Base-by-base conservation (phyloP, 148 eudicot species). In the Fallopia convolvulus region DNA sequence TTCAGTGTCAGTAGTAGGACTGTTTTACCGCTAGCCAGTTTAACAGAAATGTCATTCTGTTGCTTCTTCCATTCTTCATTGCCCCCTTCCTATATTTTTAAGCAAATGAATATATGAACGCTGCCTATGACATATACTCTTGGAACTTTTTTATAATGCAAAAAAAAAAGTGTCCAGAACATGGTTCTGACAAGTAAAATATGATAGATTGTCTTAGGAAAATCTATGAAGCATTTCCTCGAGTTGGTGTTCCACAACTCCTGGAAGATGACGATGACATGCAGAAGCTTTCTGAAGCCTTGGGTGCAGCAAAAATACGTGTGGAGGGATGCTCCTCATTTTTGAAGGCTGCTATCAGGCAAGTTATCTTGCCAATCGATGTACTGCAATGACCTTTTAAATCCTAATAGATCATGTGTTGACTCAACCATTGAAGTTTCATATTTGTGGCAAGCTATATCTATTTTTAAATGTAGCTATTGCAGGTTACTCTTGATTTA, bases 261-360 rank as follows among this genome's bases (percentile, higher is more conserved):
- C 81, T 94, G 71, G 91, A 81, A 42, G 95, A 88, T 84, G 97
- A 94, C 80, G 94, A 89, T 81, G 97, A 91, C 75, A 82, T 94
- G 90, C 96, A 94, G 79, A 82, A 85, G 75, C 90, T 94, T 53
- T 84, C 96, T 33, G 97, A 94, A 87, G 94, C 89, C 55, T 79
- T 94, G 82, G 99, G 86, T 74, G 89, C 97, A 42, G 99, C 97
- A 79, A 94, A 94, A 85, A 82, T 75, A 76, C 97, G 97, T 55
- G 92, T 93, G 11, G 97, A 94, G 75, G 84, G 92, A 32, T 94
- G 99, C 85, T 86, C 97, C 65, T 87, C 97, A 17, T 92, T 90
- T 83, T 81, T 94, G 78, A 92, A 80, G 87, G 93, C 97, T 78
- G 93, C 99, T 75, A 82, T 94, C 70, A 94, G 80, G 99, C 91